phyloP scores from a whole-genome alignment of 768 basidiomycete species.

The Termitomyces sp. region DNA sequence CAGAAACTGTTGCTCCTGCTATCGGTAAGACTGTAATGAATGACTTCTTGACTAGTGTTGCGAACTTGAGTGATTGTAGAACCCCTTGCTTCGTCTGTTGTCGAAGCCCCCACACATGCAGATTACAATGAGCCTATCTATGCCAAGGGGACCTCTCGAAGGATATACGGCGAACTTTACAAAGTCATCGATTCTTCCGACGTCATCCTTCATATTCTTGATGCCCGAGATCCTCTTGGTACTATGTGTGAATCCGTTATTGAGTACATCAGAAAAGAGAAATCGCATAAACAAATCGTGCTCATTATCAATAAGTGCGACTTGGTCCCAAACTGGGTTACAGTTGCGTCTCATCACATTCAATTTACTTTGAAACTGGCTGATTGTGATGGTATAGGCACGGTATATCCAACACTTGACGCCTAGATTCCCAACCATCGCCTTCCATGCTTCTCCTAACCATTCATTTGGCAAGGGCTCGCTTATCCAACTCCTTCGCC shows the following conservation, averaged over 20 bases:
- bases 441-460: constrained; percentile 98
- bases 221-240: constrained; percentile 92
- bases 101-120: constrained; percentile 59
- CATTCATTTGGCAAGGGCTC: constrained; percentile 99
- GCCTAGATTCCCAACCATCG: constrained; percentile 91
- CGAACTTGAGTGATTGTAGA: constrained; percentile 23
- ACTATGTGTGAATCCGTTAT: constrained; percentile 93
- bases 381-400: constrained; percentile 43
- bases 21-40: constrained; percentile 32
- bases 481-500: constrained; percentile 92
- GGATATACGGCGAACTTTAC: constrained; percentile 97
- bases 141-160: constrained; percentile 88
- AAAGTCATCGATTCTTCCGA: constrained; percentile 99
- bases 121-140: constrained; percentile 89
- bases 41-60: neutral
- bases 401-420: constrained; percentile 95
- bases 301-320: constrained; percentile 98
- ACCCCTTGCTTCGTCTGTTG: constrained; percentile 41
- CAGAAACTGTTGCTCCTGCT: constrained; percentile 37
- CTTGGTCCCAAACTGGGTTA: constrained; percentile 97
- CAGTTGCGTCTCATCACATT: constrained; percentile 48
- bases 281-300: constrained; percentile 95
- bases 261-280: constrained; percentile 92
- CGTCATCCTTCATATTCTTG: constrained; percentile 90
- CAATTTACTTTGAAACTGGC: constrained; percentile 2